These are phyloP conservation scores for Hylodesmum podocarpum DNA, from an alignment of 306 rosid species.

Conservation along the genomic window DNA sequence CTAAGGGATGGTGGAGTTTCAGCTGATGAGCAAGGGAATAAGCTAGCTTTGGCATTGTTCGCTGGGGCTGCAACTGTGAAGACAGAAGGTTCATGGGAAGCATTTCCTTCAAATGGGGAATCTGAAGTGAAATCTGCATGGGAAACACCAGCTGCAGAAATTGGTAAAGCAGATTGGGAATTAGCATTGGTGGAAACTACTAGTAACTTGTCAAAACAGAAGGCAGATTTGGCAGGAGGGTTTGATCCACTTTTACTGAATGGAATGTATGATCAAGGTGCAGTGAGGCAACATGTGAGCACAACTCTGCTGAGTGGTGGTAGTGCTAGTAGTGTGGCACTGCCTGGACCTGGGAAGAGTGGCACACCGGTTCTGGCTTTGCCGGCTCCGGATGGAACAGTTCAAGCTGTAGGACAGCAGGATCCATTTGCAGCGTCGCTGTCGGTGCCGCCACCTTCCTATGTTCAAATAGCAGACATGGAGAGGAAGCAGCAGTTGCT, in stretches of 20 bases:
- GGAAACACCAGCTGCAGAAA: constrained; percentile 76
- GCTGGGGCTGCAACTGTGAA: constrained; percentile 47
- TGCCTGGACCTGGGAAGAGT: constrained; percentile 53
- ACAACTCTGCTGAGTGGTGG: constrained; percentile 59
- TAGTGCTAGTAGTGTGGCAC: constrained; percentile 78
- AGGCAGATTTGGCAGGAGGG: constrained; percentile 75
- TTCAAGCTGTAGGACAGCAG: constrained; percentile 56
- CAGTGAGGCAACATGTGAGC: constrained; percentile 74
- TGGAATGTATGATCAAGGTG: constrained; percentile 93
- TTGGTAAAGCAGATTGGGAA: constrained; percentile 87
- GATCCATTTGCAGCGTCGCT: constrained; percentile 89
- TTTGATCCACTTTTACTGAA: constrained; percentile 71
- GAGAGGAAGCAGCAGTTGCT: constrained; percentile 82
- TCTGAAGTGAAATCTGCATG: constrained; percentile 74
- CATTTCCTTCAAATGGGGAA: constrained; percentile 61
- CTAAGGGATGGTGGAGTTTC: constrained; percentile 58
- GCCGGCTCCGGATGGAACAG: constrained; percentile 84
- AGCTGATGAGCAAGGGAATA: constrained; percentile 83
- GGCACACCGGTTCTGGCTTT: constrained; percentile 58
- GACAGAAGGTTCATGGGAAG: constrained; percentile 74
- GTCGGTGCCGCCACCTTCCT: constrained; percentile 75
- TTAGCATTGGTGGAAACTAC: constrained; percentile 68
- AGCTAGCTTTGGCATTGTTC: constrained; percentile 75
- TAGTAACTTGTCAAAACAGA: constrained; percentile 64
- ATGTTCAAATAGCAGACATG: constrained; percentile 86